Base-by-base conservation (phyloP, 352 stramenopile species). In the Phytophthora sojae region DNA sequence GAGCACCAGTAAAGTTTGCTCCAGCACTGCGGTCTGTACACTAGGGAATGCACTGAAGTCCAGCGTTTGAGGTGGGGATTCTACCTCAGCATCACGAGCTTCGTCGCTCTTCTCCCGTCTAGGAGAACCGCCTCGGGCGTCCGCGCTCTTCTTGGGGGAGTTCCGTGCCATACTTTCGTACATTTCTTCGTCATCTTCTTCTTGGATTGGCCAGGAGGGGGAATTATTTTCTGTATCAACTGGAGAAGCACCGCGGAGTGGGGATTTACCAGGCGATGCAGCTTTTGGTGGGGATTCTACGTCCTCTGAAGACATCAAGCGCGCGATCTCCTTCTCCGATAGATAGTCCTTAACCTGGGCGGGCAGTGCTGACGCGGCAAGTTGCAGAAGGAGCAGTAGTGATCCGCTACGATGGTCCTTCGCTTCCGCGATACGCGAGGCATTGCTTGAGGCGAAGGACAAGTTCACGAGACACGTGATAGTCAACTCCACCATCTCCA, bases 391-490 rank as follows among this genome's bases (percentile, higher is more conserved):
- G 2, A 88, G 39, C 1, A 76, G 30, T 0, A 93, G 54, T 1
- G 83, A 88, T 0, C 66, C 70, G 3, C 45, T 65, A 17, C 8
- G 26, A 26, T 73, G 57, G 35, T 67, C 39, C 57, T 12, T 73
- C 57, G 45, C 42, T 19, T 86, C 69, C 0, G 79, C 76, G 23
- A 95, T 91, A 15, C 64, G 78, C 0, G 47, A 70, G 1, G 79
- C 81, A 44, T 91, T 95, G 1, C 58, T 52, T 0, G 73, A 45
- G 6, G 77, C 67, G 49, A 94, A 93, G 3, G 85, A 92, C 6
- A 95, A 69, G 37, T 93, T 93, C 0, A 81, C 88, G 6, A 93
- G 69, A 37, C 81, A 90, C 2, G 80, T 87, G 35, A 87, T 75
- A 0, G 81, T 83, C 17, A 93, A 57, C 57, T 95, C 85, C 21